Conservation (phyloP, 2,329 filamentous ascomycete species). For the Metarhizium anisopliae region DNA sequence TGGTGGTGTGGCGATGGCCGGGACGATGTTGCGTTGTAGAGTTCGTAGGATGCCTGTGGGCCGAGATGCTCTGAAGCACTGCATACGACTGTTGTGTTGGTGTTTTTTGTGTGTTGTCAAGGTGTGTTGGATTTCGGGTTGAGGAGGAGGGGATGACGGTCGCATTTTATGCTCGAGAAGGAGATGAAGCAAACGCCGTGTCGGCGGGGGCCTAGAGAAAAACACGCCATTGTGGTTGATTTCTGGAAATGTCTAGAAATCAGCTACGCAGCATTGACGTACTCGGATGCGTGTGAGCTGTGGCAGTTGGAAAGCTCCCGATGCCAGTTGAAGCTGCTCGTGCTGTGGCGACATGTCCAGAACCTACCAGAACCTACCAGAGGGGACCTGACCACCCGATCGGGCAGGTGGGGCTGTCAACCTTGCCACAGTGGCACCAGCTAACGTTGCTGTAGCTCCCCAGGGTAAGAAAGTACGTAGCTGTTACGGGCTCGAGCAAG, state of each 20-base stretch:
- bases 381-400: background rate
- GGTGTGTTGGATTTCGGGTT: background rate
- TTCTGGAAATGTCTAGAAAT: background rate
- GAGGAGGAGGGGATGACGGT: background rate
- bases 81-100: conserved; percentile 7
- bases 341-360: background rate
- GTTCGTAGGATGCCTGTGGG: conserved; percentile 14
- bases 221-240: background rate
- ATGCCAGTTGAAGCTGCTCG: background rate
- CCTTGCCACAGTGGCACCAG: too few species aligned
- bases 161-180: background rate
- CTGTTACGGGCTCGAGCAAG: too few species aligned
- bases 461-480: too few species aligned
- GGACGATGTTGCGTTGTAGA: conserved; percentile 15
- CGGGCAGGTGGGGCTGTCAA: background rate
- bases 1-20: conserved; percentile 13
- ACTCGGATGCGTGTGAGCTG: background rate
- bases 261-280: background rate
- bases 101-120: background rate
- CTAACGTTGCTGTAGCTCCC: too few species aligned
- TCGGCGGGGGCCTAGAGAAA: background rate
- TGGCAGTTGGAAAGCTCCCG: background rate
- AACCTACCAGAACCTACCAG: background rate
- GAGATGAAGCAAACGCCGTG: background rate
- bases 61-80: conserved; percentile 15